Evolutionary conservation across 1,139 yeast species (phyloP).

Genomic region (Candida glucosophila): DNA sequence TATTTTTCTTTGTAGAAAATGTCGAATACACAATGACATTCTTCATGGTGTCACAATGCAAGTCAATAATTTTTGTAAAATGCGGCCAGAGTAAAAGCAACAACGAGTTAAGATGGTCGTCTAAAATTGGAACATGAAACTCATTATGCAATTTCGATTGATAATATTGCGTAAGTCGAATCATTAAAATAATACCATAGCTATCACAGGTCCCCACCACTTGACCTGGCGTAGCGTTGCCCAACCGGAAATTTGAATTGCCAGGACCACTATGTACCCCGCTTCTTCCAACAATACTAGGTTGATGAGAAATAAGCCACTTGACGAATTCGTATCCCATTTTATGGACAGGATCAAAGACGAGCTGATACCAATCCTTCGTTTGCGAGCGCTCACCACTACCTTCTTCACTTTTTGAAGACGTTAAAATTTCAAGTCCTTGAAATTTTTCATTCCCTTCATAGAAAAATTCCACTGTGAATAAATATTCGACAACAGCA

Average conservation of each 20-base stretch:
- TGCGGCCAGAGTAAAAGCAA: constrained; percentile 75
- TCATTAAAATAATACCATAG: constrained; percentile 71
- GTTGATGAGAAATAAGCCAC: constrained; percentile 29
- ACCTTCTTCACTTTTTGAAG: constrained; percentile 4
- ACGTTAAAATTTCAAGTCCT: constrained; percentile 1
- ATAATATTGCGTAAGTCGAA: constrained; percentile 59
- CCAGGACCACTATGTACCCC: constrained; percentile 3
- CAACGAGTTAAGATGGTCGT: constrained; percentile 63
- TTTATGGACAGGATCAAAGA: constrained; percentile 44
- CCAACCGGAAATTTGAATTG: constrained; percentile 4
- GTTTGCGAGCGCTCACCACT: constrained; percentile 8
- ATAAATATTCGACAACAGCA: constrained; percentile 67
- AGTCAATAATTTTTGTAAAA: constrained; percentile 68
- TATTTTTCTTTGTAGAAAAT: constrained; percentile 16
- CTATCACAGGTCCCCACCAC: constrained; percentile 49
- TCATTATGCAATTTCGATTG: constrained; percentile 54
- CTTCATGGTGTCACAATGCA: constrained; percentile 65
- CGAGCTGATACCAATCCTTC: constrained; percentile 36
- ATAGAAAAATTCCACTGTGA: constrained; percentile 63
- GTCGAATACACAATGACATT: constrained; percentile 19
- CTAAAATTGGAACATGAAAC: constrained; percentile 65
- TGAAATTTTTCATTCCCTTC: constrained; percentile 35
- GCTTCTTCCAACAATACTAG: constrained; percentile 12
- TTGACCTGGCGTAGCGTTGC: constrained; percentile 8
- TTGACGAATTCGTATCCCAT: constrained; percentile 31